Conservation (phyloP, 345 rosid species). For the Ceriops tagal region DNA sequence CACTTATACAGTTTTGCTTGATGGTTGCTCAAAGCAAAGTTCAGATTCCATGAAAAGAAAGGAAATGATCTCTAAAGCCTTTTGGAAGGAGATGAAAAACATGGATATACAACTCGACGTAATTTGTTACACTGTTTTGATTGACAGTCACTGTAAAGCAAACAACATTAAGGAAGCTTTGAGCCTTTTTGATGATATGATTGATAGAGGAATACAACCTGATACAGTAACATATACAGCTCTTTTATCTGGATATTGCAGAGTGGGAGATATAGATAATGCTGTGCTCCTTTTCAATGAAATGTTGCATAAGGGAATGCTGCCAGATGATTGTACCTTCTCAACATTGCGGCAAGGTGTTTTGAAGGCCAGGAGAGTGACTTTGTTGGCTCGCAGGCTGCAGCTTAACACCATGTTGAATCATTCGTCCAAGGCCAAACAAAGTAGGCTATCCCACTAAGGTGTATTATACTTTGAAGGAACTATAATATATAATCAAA, state of each 20-base stretch:
- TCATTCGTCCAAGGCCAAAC: not conserved
- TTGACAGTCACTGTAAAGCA: constrained; percentile 50
- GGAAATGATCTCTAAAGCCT: constrained; percentile 8
- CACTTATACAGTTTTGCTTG: constrained; percentile 56
- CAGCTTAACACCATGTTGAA: not conserved
- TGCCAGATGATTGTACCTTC: constrained; percentile 19
- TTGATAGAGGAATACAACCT: constrained; percentile 53
- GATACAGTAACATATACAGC: constrained; percentile 52
- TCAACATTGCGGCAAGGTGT: constrained; percentile 21
- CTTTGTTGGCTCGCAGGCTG: not conserved
- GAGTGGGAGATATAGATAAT: constrained; percentile 38
- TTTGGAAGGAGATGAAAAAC: constrained; percentile 39
- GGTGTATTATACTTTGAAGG: too few relatives aligned
- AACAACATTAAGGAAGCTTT: constrained; percentile 41
- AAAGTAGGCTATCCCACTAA: too few relatives aligned
- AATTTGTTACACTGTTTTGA: constrained; percentile 57
- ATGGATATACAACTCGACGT: constrained; percentile 45
- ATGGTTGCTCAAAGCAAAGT: constrained; percentile 32
- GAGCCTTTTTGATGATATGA: constrained; percentile 42
- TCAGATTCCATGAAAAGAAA: constrained; percentile 15
- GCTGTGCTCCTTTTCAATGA: constrained; percentile 40
- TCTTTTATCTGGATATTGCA: constrained; percentile 46
- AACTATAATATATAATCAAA: too few relatives aligned
- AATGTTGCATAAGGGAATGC: constrained; percentile 36
- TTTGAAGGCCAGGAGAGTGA: constrained; percentile 27